Evolutionary conservation across 2,329 filamentous ascomycete genomes (phyloP).

Genomic region (Beauveria scarabaeidicola): DNA sequence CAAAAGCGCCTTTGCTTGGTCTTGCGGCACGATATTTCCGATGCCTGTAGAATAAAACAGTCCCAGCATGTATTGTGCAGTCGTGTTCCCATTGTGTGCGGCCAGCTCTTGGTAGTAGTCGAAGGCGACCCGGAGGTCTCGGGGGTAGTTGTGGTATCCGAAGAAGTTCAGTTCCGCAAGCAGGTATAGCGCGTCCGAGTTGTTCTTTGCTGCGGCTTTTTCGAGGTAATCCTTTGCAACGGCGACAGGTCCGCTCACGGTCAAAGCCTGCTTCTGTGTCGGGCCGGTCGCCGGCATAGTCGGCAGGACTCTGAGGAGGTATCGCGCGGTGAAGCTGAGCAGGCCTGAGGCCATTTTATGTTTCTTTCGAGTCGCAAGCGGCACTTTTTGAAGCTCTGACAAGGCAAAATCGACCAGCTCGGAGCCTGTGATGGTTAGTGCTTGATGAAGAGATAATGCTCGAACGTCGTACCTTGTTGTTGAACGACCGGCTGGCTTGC

Average conservation of each 20-base stretch:
- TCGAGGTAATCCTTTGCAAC: slow-evolving; percentile 46
- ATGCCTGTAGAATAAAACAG: slow-evolving; percentile 94
- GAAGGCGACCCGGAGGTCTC: slow-evolving; percentile 73
- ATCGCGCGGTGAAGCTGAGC: slow-evolving; percentile 31
- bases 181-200: slow-evolving; percentile 79
- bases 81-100: slow-evolving; percentile 70
- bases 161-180: slow-evolving; percentile 95
- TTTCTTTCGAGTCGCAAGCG: slow-evolving; percentile 35
- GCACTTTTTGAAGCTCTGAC: slow-evolving; percentile 40
- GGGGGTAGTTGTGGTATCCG: slow-evolving; percentile 83
- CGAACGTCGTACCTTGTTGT: slow-evolving; percentile 30
- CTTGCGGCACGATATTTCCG: slow-evolving; percentile 67
- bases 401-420: slow-evolving; percentile 46
- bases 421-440: slow-evolving; percentile 30
- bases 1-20: slow-evolving; percentile 85
- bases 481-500: slow-evolving; percentile 19
- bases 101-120: slow-evolving; percentile 73
- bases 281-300: slow-evolving; percentile 40
- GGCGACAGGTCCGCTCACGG: slow-evolving; percentile 34
- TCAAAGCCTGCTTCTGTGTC: slow-evolving; percentile 26
- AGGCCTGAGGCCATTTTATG: slow-evolving; percentile 38
- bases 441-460: slow-evolving; percentile 12
- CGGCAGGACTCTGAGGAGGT: slow-evolving; percentile 40
- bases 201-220: slow-evolving; percentile 44
- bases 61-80: slow-evolving; percentile 91